Evolutionary conservation across 2,329 filamentous ascomycete species (phyloP).

Genomic region (Penicillium capsulatum): DNA sequence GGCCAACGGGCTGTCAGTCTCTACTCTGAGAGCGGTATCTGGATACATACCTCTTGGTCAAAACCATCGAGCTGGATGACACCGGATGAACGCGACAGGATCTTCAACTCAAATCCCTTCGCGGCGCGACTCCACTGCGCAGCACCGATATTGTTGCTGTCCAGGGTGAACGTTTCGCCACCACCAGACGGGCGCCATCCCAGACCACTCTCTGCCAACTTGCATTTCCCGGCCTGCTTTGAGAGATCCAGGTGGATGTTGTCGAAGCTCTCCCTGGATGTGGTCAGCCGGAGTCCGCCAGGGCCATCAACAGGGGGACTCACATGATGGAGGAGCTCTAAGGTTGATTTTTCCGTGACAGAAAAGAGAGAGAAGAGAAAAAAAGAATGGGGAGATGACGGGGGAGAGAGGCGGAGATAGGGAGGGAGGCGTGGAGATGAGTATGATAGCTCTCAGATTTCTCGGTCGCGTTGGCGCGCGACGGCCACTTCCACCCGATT

Average conservation of each 20-base stretch:
- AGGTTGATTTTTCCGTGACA: conserved; percentile 1
- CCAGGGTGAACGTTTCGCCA: conserved; percentile 89
- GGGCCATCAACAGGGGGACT: conserved; percentile 15
- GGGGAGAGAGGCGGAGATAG: conserved; percentile 4
- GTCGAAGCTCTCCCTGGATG: conserved; percentile 80
- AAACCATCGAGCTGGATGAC: conserved; percentile 95
- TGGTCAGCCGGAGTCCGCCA: conserved; percentile 10
- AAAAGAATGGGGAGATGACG: not conserved
- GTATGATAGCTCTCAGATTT: conserved; percentile 19
- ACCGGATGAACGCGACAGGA: conserved; percentile 75
- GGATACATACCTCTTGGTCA: conserved; percentile 64
- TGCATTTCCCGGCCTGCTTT: conserved; percentile 85
- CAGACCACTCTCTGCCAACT: conserved; percentile 88
- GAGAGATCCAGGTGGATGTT: conserved; percentile 95
- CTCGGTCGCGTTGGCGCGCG: conserved; percentile 24
- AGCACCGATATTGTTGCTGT: conserved; percentile 75
- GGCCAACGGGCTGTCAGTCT: conserved; percentile 1
- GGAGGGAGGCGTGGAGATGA: conserved; percentile 1
- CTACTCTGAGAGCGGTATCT: not conserved
- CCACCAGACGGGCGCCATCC: conserved; percentile 89
- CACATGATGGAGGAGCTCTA: conserved; percentile 34
- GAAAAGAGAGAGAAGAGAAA: not conserved
- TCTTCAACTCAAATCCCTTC: conserved; percentile 89
- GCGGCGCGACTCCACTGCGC: conserved; percentile 94
- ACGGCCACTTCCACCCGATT: conserved; percentile 19